Evolutionary conservation across 169 alveolate species (phyloP), one percentile per base, ranked within the genome.

Genomic region (Amoebophrya sp.): DNA sequence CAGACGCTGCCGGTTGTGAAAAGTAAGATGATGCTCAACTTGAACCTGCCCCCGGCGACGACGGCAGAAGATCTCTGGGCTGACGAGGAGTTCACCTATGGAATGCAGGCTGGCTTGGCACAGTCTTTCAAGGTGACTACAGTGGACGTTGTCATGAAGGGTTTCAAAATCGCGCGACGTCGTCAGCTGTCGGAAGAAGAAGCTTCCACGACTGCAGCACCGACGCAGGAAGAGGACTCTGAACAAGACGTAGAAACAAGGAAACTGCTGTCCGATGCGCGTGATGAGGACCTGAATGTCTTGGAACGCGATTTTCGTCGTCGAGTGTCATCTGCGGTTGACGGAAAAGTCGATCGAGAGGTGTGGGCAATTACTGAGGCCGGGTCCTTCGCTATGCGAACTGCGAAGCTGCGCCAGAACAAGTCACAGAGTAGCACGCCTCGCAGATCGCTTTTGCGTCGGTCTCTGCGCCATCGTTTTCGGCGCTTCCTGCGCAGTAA

Each of bases 1-100:
- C 83, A 65, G 83, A 65, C 83, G 83, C 26, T 65, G 83, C 83
- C 83, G 33, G 83, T 65, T 10, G 83, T 65, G 83, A 10, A 65
- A 36, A 6, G 36, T 6, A 1, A 65, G 36, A 26, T 18, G 33
- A 36, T 18, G 2, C 0, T 65, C 38, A 36, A 18, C 83, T 26
- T 65, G 83, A 65, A 0, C 36, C 1, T 65, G 83, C 36, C 12
- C 18, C 83, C 83, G 83, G 83, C 38, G 2, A 65, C 83, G 36
- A 65, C 83, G 26, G 83, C 83, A 36, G 83, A 65, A 0, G 83
- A 65, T 36, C n/a, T 65, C 38, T 65, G 83, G 83, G 83, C 83
- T 29, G 83, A 65, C 26, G 83, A 65, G 83, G 83, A 65, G 83
- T 29, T 65, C 2, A 65, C 36, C 2, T 65, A 65, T 18, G 83